These are phyloP conservation scores for Monotropa hypopitys DNA, from an alignment of 179 eudicot species.

Conservation along the genomic window DNA sequence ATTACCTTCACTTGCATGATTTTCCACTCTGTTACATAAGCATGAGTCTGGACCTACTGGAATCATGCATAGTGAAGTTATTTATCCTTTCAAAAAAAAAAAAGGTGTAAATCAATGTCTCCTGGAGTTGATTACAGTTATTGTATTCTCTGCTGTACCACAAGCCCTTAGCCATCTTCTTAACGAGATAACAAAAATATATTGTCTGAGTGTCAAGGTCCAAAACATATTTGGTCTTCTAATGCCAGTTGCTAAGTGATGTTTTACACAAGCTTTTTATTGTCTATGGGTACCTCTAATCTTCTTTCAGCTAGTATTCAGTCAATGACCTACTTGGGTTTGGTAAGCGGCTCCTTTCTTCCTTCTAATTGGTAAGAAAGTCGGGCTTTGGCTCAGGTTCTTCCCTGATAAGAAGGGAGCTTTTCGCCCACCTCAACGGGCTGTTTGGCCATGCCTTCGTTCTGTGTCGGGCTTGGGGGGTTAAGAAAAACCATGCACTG, in stretches of 20 bases:
- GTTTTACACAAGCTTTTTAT: background rate
- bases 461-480: too few species aligned
- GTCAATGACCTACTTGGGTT: background rate
- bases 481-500: too few species aligned
- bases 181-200: background rate
- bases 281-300: background rate
- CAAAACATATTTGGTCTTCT: background rate
- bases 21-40: background rate
- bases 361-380: too few species aligned
- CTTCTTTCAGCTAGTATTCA: background rate
- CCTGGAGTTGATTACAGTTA: background rate
- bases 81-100: background rate
- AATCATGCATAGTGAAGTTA: background rate
- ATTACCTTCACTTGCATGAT: background rate
- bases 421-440: too few species aligned
- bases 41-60: background rate
- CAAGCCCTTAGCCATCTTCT: background rate
- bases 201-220: background rate
- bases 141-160: background rate
- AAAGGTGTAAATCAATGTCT: background rate
- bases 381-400: too few species aligned
- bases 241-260: background rate
- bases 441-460: too few species aligned
- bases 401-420: too few species aligned
- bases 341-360: too few species aligned